Conservation (phyloP, 73 alveolate genomes). For the Paramecium tetraurelia region DNA sequence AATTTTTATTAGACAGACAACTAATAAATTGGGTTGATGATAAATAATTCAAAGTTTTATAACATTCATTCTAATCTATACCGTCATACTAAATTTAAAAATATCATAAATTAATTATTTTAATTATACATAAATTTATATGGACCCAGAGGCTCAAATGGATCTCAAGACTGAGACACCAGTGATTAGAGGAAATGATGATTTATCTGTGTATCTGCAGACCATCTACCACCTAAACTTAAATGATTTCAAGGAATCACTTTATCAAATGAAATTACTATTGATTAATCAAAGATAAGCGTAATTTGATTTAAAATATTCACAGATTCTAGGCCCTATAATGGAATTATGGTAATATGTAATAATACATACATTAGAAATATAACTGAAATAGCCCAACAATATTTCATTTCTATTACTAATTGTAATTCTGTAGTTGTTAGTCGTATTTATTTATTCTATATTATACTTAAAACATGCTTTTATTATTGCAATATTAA, state of each 20-base stretch:
- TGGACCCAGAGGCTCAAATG: background rate
- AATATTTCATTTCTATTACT: background rate
- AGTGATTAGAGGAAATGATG: background rate
- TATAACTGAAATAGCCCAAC: background rate
- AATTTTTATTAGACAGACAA: background rate
- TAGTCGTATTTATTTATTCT: background rate
- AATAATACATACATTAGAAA: slow-evolving; percentile 11
- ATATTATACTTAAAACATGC: background rate
- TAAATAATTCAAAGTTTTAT: background rate
- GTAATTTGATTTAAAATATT: background rate
- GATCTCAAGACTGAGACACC: background rate
- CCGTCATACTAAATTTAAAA: background rate
- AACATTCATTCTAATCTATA: background rate
- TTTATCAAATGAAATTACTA: background rate
- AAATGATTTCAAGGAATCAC: background rate
- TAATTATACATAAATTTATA: background rate
- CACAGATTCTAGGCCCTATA: slow-evolving; percentile 17
- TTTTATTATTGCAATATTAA: background rate
- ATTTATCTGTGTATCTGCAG: background rate
- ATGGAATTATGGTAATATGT: slow-evolving; percentile 24
- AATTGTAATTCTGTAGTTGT: background rate
- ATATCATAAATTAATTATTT: background rate
- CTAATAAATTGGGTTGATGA: background rate
- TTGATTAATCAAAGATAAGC: background rate
- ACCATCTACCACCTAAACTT: background rate